A percentile compares a stretch with the other conserved stretches of the same genome.
These are phyloP conservation scores for Cryptococcus depauperatus DNA, from an alignment of 1,284 basidiomycete genomes.

Conservation along the genomic window DNA sequence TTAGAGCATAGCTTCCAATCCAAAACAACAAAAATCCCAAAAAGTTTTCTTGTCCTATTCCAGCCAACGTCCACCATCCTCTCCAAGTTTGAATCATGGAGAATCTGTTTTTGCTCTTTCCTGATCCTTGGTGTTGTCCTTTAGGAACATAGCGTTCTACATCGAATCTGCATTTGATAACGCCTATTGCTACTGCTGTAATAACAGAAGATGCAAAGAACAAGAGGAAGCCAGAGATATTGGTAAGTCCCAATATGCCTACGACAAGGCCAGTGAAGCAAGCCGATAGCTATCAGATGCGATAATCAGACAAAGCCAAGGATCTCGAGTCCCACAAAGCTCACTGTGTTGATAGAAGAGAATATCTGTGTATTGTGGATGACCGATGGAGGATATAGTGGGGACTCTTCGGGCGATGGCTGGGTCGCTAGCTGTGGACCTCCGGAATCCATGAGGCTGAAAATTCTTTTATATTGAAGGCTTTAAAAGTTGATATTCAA, in stretches of 20 bases:
- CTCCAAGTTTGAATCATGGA: slow-evolving; percentile 14
- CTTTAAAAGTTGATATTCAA: too few species aligned
- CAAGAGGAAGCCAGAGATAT: slow-evolving; percentile 68
- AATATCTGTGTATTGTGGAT: slow-evolving; percentile 57
- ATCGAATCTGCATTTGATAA: slow-evolving; percentile 59
- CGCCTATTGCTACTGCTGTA: slow-evolving; percentile 57
- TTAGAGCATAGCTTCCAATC: slow-evolving; percentile 65
- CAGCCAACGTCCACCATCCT: slow-evolving; percentile 55
- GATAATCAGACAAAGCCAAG: slow-evolving; percentile 52
- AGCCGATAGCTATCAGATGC: slow-evolving; percentile 53
- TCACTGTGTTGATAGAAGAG: slow-evolving; percentile 40
- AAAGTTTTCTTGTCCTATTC: slow-evolving; percentile 74
- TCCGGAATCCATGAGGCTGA: background rate
- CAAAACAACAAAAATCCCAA: slow-evolving; percentile 79
- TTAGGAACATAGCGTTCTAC: slow-evolving; percentile 30
- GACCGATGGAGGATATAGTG: slow-evolving; percentile 61
- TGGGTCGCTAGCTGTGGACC: slow-evolving; percentile 14
- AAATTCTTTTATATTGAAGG: too few species aligned
- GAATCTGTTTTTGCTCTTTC: background rate
- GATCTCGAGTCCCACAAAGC: slow-evolving; percentile 3
- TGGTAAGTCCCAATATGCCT: slow-evolving; percentile 76
- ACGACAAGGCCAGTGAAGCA: slow-evolving; percentile 76
- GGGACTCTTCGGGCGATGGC: slow-evolving; percentile 32
- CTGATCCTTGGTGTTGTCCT: slow-evolving; percentile 15
- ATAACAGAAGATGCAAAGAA: slow-evolving; percentile 61